Conservation (phyloP, 2,329 filamentous ascomycete genomes). For the Neonectria neomacrospora region DNA sequence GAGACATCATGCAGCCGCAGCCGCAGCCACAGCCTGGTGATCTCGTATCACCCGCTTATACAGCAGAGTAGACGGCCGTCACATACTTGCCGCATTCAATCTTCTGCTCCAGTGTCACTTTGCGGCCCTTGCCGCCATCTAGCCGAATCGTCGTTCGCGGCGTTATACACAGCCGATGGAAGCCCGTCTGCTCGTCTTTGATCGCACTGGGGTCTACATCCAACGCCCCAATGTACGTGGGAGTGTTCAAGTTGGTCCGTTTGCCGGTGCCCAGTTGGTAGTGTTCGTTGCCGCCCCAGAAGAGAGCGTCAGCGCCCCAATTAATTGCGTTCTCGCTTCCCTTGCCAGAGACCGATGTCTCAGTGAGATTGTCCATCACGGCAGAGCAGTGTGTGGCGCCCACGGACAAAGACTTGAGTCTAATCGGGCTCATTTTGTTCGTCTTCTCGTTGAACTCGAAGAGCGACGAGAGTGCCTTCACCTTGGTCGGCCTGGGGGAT, state of each 20-base stretch:
- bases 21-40: neutral
- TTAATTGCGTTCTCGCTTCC: slow-evolving; percentile 77
- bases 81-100: slow-evolving; percentile 87
- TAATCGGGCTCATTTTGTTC: slow-evolving; percentile 79
- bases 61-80: slow-evolving; percentile 82
- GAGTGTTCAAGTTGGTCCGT: slow-evolving; percentile 80
- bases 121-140: slow-evolving; percentile 69
- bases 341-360: slow-evolving; percentile 64
- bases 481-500: slow-evolving; percentile 79
- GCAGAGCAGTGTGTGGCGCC: slow-evolving; percentile 85
- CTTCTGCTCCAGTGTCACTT: slow-evolving; percentile 82
- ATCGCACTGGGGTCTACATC: slow-evolving; percentile 71
- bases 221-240: slow-evolving; percentile 81
- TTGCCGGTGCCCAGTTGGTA: slow-evolving; percentile 94
- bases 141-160: slow-evolving; percentile 77
- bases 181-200: slow-evolving; percentile 69
- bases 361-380: slow-evolving; percentile 83
- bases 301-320: slow-evolving; percentile 88
- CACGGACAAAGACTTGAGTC: slow-evolving; percentile 76
- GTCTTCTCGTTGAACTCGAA: slow-evolving; percentile 86
- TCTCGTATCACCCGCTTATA: slow-evolving; percentile 47
- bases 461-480: slow-evolving; percentile 84
- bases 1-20: slow-evolving; percentile 3
- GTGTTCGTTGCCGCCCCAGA: slow-evolving; percentile 95
- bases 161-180: slow-evolving; percentile 83